Percentiles rank a stretch among this genome's conserved stretches.
Evolutionary conservation across 1,139 yeast genomes (phyloP).

Genomic region (Taphrina pruni): DNA sequence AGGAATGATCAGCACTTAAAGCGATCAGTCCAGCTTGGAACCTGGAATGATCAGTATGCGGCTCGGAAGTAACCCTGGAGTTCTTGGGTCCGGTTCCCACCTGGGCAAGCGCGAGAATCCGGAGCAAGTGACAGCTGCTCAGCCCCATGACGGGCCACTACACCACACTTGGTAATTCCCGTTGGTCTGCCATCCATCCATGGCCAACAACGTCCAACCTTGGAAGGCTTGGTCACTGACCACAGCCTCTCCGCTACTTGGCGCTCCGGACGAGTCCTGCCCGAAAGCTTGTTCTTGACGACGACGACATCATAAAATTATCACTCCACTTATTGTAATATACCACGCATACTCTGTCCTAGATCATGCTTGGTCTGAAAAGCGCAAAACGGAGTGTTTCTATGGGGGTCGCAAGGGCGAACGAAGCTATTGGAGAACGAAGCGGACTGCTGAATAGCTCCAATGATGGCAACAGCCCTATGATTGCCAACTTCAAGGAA

Average conservation of each 20-base stretch:
- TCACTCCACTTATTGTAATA: not conserved
- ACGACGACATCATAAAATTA: not conserved
- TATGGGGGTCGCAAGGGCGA: constrained; percentile 18
- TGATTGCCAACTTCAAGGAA: constrained; percentile 17
- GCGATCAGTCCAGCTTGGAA: not conserved
- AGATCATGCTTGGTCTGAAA: constrained; percentile 34
- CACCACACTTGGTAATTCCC: not conserved
- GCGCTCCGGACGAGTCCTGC: not conserved
- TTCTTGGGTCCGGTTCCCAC: not conserved
- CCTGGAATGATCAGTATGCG: not conserved
- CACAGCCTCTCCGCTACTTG: not conserved
- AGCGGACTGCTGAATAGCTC: constrained; percentile 26
- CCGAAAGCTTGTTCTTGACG: constrained; percentile 2
- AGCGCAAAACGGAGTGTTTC: constrained; percentile 33
- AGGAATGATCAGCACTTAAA: not conserved
- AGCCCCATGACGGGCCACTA: constrained; percentile 11
- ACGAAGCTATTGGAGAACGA: constrained; percentile 33
- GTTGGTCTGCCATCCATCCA: too few species aligned
- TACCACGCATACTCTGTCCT: not conserved
- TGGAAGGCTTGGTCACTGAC: not conserved
- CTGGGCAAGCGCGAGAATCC: too few species aligned
- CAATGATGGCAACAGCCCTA: constrained; percentile 3
- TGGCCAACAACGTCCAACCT: too few species aligned
- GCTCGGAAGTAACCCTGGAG: not conserved
- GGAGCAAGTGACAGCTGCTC: not conserved